Conservation (phyloP, 495 filamentous ascomycete species). For the Tuber aestivum region DNA sequence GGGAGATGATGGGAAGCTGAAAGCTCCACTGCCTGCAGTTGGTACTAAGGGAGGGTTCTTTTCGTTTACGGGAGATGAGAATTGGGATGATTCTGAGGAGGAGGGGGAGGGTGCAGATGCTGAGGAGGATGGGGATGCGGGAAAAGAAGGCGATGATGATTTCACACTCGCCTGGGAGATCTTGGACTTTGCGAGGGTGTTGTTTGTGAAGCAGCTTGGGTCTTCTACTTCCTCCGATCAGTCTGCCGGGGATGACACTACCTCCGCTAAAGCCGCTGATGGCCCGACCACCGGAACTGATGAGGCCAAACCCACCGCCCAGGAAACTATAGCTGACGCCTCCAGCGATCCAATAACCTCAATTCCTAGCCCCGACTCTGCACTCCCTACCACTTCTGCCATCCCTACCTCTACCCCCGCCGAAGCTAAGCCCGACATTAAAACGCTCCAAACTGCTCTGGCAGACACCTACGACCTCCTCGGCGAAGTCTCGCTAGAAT, state of each 20-base stretch:
- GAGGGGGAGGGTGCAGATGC: slow-evolving; percentile 40
- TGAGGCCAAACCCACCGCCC: slow-evolving; percentile 45
- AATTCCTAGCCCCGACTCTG: slow-evolving; percentile 9
- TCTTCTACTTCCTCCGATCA: slow-evolving; percentile 16
- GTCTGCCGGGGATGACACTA: not conserved
- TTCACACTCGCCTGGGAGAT: slow-evolving; percentile 85
- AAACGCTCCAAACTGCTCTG: slow-evolving; percentile 24
- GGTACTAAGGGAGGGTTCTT: slow-evolving; percentile 58
- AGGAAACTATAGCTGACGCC: slow-evolving; percentile 43
- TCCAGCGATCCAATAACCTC: slow-evolving; percentile 48
- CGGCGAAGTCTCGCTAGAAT: slow-evolving; percentile 73
- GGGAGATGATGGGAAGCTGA: slow-evolving; percentile 18
- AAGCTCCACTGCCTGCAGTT: slow-evolving; percentile 1
- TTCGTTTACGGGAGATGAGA: slow-evolving; percentile 89
- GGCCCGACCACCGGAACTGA: slow-evolving; percentile 44
- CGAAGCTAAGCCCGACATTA: slow-evolving; percentile 14
- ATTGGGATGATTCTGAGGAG: slow-evolving; percentile 71
- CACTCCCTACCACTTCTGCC: slow-evolving; percentile 3
- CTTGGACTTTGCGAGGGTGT: slow-evolving; percentile 79
- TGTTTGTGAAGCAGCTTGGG: slow-evolving; percentile 58
- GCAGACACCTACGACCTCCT: slow-evolving; percentile 88
- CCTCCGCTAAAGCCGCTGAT: slow-evolving; percentile 5
- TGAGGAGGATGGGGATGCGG: slow-evolving; percentile 44
- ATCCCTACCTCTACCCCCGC: not conserved
- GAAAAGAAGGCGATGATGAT: slow-evolving; percentile 72